Conservation (phyloP, 129 eudicot genomes). For the Chrysanthemum seticuspe region DNA sequence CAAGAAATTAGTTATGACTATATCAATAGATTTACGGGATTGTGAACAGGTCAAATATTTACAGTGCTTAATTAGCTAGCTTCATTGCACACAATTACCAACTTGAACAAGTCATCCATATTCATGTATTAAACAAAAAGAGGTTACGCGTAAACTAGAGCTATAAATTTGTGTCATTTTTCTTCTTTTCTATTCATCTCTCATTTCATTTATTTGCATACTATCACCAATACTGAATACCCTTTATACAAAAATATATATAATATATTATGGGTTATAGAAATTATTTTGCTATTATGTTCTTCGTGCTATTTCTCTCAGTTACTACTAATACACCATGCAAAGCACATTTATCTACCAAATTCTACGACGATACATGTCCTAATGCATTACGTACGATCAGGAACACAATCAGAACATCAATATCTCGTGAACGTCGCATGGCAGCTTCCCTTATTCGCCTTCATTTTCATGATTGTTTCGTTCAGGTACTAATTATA, state of each 20-base stretch:
- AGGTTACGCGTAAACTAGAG: neutral
- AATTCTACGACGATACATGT: constrained; percentile 32
- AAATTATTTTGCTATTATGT: too few relatives aligned
- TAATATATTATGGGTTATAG: too few relatives aligned
- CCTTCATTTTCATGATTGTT: constrained; percentile 41
- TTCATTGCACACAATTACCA: too few relatives aligned
- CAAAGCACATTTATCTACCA: neutral
- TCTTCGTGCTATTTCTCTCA: too few relatives aligned
- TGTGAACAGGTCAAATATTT: too few relatives aligned
- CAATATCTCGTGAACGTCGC: constrained; percentile 33
- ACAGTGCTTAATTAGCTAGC: too few relatives aligned
- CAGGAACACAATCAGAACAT: neutral
- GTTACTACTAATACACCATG: too few relatives aligned
- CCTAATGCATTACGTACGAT: constrained; percentile 28
- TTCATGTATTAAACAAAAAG: neutral
- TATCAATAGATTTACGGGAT: too few relatives aligned
- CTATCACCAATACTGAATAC: neutral
- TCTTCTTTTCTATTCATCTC: neutral
- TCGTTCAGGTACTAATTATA: constrained; percentile 29
- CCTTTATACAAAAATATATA: too few relatives aligned
- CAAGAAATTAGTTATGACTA: too few relatives aligned
- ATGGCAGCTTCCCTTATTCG: constrained; percentile 39
- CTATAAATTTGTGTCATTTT: neutral
- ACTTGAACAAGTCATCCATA: too few relatives aligned
- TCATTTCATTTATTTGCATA: neutral